A percentile compares a stretch with the other conserved stretches of the same genome.
phyloP scores from a whole-genome alignment of 371 early-diverging fungal genomes.

The Mortierella sp. region DNA sequence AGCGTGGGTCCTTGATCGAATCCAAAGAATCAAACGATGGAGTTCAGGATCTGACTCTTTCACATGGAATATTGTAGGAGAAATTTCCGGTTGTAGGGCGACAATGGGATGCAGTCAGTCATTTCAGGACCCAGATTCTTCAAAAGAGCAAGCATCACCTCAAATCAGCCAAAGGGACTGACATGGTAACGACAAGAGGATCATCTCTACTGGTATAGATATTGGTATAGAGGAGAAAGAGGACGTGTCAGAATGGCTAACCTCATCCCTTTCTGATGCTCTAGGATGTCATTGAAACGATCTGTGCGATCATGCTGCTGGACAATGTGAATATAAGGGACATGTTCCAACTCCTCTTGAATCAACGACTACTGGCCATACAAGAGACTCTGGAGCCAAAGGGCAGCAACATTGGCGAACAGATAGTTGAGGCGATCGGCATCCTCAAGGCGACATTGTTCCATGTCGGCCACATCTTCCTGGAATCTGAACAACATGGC shows the following conservation, averaged over 20 bases:
- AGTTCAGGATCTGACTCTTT: neutral
- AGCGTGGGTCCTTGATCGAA: neutral
- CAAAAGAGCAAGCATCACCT: constrained; percentile 68
- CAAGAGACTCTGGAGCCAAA: constrained; percentile 40
- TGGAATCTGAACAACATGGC: constrained; percentile 22
- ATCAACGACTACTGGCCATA: constrained; percentile 57
- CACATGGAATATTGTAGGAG: constrained; percentile 40
- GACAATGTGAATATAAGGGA: constrained; percentile 60
- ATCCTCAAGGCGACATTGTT: constrained; percentile 58
- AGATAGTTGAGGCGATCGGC: constrained; percentile 41
- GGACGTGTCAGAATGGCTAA: constrained; percentile 1
- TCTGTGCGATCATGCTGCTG: constrained; percentile 71
- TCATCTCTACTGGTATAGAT: constrained; percentile 63
- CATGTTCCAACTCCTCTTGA: constrained; percentile 55
- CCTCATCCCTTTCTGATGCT: neutral
- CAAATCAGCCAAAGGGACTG: constrained; percentile 55
- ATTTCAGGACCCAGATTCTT: constrained; percentile 78
- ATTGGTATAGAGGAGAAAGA: too few species aligned
- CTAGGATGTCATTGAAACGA: constrained; percentile 62
- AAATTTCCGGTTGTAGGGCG: constrained; percentile 83
- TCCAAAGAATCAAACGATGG: neutral
- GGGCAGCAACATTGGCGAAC: constrained; percentile 22
- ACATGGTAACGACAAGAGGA: constrained; percentile 16
- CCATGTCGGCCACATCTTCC: constrained; percentile 56
- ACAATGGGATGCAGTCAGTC: constrained; percentile 88